Percentiles rank a stretch among this genome's conserved stretches.
phyloP scores from a whole-genome alignment of 495 filamentous ascomycete species.

The Poronia punctata region DNA sequence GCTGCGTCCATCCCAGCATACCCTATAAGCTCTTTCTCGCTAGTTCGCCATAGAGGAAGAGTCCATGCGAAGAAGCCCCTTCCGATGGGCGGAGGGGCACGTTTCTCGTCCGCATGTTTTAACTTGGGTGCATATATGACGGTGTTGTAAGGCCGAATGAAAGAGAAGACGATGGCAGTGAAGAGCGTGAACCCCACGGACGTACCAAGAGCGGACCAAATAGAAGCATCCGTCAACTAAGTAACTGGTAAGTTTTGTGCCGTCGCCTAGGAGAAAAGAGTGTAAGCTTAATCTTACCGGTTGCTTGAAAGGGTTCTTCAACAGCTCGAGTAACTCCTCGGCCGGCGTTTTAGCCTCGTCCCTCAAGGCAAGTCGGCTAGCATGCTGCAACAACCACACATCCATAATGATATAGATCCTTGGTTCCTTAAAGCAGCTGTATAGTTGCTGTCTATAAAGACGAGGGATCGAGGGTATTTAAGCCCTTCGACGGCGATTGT shows the following conservation, averaged over 20 bases:
- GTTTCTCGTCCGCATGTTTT: slow-evolving; percentile 86
- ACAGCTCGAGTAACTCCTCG: slow-evolving; percentile 32
- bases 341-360: slow-evolving; percentile 18
- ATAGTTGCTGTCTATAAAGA: too few relatives aligned
- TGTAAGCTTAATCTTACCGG: slow-evolving; percentile 35
- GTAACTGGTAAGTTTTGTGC: not conserved
- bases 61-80: slow-evolving; percentile 85
- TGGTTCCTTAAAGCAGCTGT: too few relatives aligned
- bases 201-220: slow-evolving; percentile 74
- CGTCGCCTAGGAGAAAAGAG: not conserved
- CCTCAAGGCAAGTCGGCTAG: slow-evolving; percentile 15
- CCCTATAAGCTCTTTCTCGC: slow-evolving; percentile 67
- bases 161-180: slow-evolving; percentile 74
- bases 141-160: slow-evolving; percentile 82
- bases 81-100: slow-evolving; percentile 83
- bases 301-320: slow-evolving; percentile 43
- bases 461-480: too few relatives aligned
- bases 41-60: slow-evolving; percentile 63
- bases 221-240: slow-evolving; percentile 45
- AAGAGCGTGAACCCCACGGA: slow-evolving; percentile 67
- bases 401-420: too few relatives aligned
- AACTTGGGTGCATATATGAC: slow-evolving; percentile 92
- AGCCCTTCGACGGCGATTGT: too few relatives aligned
- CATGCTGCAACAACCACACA: slow-evolving; percentile 15
- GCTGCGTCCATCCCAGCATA: slow-evolving; percentile 84